phyloP scores from a whole-genome alignment of 2,329 filamentous ascomycete genomes.

The Curvularia sp. region DNA sequence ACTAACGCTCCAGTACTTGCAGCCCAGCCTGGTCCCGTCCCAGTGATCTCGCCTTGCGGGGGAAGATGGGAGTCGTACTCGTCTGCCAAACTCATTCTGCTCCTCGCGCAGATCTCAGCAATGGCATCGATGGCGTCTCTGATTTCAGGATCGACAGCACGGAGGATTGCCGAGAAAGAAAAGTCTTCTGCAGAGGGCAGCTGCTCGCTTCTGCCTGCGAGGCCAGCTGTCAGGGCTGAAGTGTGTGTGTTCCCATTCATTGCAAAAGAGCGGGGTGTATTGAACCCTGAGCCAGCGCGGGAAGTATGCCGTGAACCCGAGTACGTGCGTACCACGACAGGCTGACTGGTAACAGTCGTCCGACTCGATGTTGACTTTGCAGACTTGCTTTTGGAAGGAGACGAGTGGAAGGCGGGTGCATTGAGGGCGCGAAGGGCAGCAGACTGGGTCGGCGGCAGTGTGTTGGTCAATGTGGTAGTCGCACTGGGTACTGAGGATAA shows the following conservation, averaged over 20 bases:
- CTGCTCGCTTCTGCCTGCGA: conserved; percentile 36
- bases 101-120: conserved; percentile 68
- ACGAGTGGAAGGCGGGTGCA: conserved; percentile 48
- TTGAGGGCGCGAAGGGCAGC: conserved; percentile 50
- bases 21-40: conserved; percentile 36
- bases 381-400: conserved; percentile 40
- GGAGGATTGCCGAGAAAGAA: conserved; percentile 63
- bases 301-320: conserved; percentile 46
- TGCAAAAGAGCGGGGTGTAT: conserved; percentile 41
- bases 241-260: conserved; percentile 39
- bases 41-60: conserved; percentile 64
- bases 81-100: conserved; percentile 66
- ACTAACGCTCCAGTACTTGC: conserved; percentile 39
- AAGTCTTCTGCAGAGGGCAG: conserved; percentile 61
- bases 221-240: conserved; percentile 42
- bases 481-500: conserved; percentile 45
- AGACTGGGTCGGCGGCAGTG: conserved; percentile 47
- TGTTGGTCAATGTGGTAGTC: conserved; percentile 48
- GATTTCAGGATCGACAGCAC: conserved; percentile 65
- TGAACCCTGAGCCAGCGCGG: conserved; percentile 42
- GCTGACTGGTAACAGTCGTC: conserved; percentile 52
- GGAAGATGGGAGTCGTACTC: conserved; percentile 69
- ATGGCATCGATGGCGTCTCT: conserved; percentile 66
- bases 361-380: conserved; percentile 49
- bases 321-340: conserved; percentile 54